These are phyloP conservation scores for Niveomyces coronatus DNA, from an alignment of 2,329 filamentous ascomycete genomes.

Conservation along the genomic window DNA sequence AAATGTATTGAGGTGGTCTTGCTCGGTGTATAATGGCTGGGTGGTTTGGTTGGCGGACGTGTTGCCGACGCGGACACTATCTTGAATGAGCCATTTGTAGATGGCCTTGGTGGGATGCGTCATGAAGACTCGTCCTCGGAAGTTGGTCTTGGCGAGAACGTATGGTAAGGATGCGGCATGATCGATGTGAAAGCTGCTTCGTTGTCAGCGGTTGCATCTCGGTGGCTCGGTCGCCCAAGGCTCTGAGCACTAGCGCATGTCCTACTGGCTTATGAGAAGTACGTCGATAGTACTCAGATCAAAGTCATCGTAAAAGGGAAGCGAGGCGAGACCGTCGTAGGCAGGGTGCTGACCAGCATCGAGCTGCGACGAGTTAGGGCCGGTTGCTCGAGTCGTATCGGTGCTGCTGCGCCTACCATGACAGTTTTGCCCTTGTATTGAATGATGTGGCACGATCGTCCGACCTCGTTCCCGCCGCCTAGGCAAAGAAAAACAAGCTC, in stretches of 20 bases:
- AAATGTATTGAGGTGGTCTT: constrained; percentile 89
- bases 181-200: constrained; percentile 83
- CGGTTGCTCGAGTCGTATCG: background rate
- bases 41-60: constrained; percentile 52
- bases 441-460: constrained; percentile 92
- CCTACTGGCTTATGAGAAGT: constrained; percentile 98
- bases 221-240: too few species aligned
- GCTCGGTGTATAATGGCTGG: constrained; percentile 84
- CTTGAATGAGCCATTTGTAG: constrained; percentile 98
- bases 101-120: constrained; percentile 98
- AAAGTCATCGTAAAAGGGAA: constrained; percentile 98
- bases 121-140: constrained; percentile 95
- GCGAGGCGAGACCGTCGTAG: constrained; percentile 83
- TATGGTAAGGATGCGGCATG: constrained; percentile 98
- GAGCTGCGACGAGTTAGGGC: constrained; percentile 44
- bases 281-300: constrained; percentile 96
- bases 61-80: constrained; percentile 83
- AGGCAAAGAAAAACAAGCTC: constrained; percentile 91
- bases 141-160: constrained; percentile 95
- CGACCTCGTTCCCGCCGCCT: constrained; percentile 94
- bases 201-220: constrained; percentile 6
- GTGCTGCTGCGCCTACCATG: constrained; percentile 53
- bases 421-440: constrained; percentile 99
- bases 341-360: constrained; percentile 96
- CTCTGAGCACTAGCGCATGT: constrained; percentile 18